Conservation (phyloP, 2,329 filamentous ascomycete species). For the Xylariaceae sp. region DNA sequence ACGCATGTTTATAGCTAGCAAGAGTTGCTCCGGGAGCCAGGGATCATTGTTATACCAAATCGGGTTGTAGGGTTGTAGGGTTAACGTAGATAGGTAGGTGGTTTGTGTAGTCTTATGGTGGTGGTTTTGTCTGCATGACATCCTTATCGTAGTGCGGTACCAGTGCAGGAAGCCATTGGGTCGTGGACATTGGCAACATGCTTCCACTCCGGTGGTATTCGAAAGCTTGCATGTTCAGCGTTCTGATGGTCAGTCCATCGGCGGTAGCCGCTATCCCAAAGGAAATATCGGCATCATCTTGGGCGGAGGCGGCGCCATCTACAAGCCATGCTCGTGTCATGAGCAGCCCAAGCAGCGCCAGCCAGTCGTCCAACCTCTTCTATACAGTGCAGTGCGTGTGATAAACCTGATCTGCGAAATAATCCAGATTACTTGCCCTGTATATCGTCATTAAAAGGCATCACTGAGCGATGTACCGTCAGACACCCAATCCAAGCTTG, state of each 20-base stretch:
- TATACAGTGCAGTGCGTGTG: too few relatives aligned
- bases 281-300: not conserved
- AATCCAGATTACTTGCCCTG: too few relatives aligned
- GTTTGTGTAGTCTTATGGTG: conserved; percentile 6
- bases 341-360: not conserved
- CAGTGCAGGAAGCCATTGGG: conserved; percentile 1
- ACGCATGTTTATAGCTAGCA: conserved; percentile 3
- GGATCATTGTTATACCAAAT: conserved; percentile 4
- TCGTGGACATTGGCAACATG: conserved; percentile 2
- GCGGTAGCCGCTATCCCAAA: not conserved
- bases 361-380: not conserved
- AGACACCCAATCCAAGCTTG: not conserved
- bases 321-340: not conserved
- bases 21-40: conserved; percentile 1
- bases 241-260: not conserved
- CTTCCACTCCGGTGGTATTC: not conserved
- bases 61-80: conserved; percentile 5
- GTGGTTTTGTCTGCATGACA: conserved; percentile 14
- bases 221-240: conserved; percentile 3
- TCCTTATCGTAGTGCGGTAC: conserved; percentile 12
- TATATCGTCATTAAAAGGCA: not conserved
- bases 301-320: not conserved
- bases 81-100: conserved; percentile 6
- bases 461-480: not conserved
- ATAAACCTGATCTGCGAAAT: too few relatives aligned